Base-by-base conservation (phyloP, 768 basidiomycete species). In the Gymnopilus dilepis region DNA sequence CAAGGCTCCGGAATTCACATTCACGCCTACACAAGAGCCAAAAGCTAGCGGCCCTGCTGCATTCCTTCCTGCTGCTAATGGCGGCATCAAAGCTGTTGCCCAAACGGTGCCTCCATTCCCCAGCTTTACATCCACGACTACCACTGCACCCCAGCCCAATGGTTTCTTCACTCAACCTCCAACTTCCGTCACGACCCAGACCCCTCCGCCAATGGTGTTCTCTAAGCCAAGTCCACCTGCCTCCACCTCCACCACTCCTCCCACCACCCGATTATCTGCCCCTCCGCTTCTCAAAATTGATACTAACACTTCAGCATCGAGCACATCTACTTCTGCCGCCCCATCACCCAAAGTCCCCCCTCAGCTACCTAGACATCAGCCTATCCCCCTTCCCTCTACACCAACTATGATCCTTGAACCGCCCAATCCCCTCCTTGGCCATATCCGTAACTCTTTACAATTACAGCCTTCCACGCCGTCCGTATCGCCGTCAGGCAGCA, bases 351-450 rank as follows among this genome's bases (percentile, higher is more conserved):
- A 59, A 34, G 61, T 67, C 15, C 80, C 82, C 4, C 82, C 84
- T 9, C 76, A 74, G 7, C 68, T 80, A 11, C 65, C 72, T 6
- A 78, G 72, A 64, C 71, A 71, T 6, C 74, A 76, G 57, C 81
- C 79, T 6, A 80, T 85, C 34, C 80, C 84, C 6, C 72, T 84
- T 2, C 83, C 82, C 5, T 71, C 78, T 0, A 84, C 83, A 1
- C 82, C 84, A 4, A 77, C 77, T 19, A 66, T 73, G 8, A 62
- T 58, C 19, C 59, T 62, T 58, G 65, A 67, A 48, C 74, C 72
- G 11, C 67, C 69, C 15, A 78, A 76, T 50, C 74, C 75, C 12
- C 66, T 77, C 0, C 61, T 77, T 2, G 72, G 68, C 12, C 73
- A 76, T 58, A 59, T 80, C 21, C 75, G 76, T 38, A 66, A 64